These are phyloP conservation scores for Mytilinidion resinicola DNA, from an alignment of 495 filamentous ascomycete genomes.

Conservation along the genomic window DNA sequence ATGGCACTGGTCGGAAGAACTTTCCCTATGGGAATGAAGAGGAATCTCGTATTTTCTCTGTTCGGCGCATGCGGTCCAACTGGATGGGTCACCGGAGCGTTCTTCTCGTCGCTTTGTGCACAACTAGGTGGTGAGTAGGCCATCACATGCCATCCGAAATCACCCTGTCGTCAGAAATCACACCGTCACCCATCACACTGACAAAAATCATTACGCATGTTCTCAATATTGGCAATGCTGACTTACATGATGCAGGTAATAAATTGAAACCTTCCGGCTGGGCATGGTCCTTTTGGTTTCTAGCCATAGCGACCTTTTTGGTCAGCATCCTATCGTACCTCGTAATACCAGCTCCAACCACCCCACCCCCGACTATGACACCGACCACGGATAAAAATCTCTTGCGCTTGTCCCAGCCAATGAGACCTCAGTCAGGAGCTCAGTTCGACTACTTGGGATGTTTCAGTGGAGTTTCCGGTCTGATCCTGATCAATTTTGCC, in stretches of 20 bases:
- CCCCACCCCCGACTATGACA: neutral
- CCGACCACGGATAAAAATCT: neutral
- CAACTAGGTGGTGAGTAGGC: neutral
- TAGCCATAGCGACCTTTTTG: slow-evolving; percentile 6
- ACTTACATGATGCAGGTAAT: neutral
- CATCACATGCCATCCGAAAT: neutral
- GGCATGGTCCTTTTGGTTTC: slow-evolving; percentile 23
- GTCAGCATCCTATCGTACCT: slow-evolving; percentile 8
- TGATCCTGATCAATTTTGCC: slow-evolving; percentile 45
- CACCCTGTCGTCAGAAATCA: neutral
- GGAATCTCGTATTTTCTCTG: slow-evolving; percentile 20
- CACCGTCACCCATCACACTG: too few species aligned
- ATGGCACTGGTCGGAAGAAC: slow-evolving; percentile 43
- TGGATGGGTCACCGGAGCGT: slow-evolving; percentile 9
- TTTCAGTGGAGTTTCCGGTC: slow-evolving; percentile 27
- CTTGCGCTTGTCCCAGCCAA: neutral
- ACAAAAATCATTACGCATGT: too few species aligned
- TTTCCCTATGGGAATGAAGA: slow-evolving; percentile 27
- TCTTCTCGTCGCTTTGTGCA: slow-evolving; percentile 11
- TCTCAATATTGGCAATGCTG: too few species aligned
- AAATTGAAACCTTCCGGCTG: slow-evolving; percentile 13
- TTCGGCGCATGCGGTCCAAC: slow-evolving; percentile 24
- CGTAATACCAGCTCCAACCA: slow-evolving; percentile 21
- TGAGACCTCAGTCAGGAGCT: too few species aligned
- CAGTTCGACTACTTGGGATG: slow-evolving; percentile 27